Evolutionary conservation across 2,329 filamentous ascomycete genomes (phyloP).

Genomic region (Alternaria panax): DNA sequence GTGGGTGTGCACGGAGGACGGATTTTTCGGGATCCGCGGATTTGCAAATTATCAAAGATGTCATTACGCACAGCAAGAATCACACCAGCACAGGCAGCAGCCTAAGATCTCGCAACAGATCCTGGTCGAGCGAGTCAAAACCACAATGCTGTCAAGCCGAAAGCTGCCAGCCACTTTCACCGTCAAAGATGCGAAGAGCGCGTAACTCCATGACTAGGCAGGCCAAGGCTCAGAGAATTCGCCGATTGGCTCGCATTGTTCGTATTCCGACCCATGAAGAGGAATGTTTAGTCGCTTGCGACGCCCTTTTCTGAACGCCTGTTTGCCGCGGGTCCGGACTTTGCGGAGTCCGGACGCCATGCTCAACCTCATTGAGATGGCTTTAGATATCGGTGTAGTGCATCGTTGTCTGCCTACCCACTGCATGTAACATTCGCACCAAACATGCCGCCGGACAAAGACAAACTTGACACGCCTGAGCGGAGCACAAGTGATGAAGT

Average conservation of each 20-base stretch:
- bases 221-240: neutral
- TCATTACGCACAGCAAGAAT: constrained; percentile 17
- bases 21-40: constrained; percentile 27
- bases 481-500: constrained; percentile 12
- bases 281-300: neutral
- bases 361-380: neutral
- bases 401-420: neutral
- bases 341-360: neutral
- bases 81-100: neutral
- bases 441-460: constrained; percentile 19
- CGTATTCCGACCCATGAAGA: neutral
- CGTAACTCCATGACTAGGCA: constrained; percentile 19
- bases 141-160: neutral
- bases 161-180: neutral
- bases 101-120: neutral
- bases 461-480: constrained; percentile 11
- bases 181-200: neutral
- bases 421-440: neutral
- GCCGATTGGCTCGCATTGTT: constrained; percentile 9
- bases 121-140: neutral
- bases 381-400: neutral
- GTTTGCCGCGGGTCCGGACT: constrained; percentile 1
- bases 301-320: neutral
- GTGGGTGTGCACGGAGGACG: constrained; percentile 17
- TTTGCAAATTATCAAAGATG: constrained; percentile 14